Base-by-base conservation (phyloP, 2,329 filamentous ascomycete species). In the Microsporum ferrugineum region DNA sequence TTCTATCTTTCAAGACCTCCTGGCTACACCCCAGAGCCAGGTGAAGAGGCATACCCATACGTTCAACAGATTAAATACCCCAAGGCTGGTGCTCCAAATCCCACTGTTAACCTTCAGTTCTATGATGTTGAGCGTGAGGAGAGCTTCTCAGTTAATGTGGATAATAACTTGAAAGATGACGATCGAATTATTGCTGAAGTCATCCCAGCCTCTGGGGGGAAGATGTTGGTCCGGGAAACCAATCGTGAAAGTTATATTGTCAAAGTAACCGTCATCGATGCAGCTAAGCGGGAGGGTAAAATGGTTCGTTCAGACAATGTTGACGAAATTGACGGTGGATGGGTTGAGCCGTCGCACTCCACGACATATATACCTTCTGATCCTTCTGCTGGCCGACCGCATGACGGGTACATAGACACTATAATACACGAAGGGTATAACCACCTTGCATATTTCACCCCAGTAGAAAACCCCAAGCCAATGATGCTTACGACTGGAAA, bases 11-110 rank as follows among this genome's bases (percentile, higher is more conserved):
- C 89, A 29, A 82, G 90, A 49, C 92, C 94, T 1, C 95, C 89
- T 66, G 90, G 90, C 31, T 81, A 83, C 56, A 65, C 80, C 56
- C 86, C 90, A 2, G 73, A 78, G 6, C 76, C 81, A 0, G 91
- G 89, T 23, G 83, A 95, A 66, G 91, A 96, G 71, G 85, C 84
- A 59, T 99, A 99, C 70, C 94, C 94, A 0, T 91, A 97, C 70
- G 86, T 92, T 39, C 84, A 87, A 65, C 79, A 91, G 67, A 95
- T 99, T 82, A 99, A 99, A 74, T 99, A 99, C 69, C 95, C 94
- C 56, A 97, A 97, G 74, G 88, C 94, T 23, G 95, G 94, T 2
- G 87, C 91, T 1, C 91, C 92, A 55, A 99, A 99, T 72, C 94
- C 94, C 0, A 84, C 89, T 12, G 92, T 99, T 2, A 85, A 90